These are phyloP conservation scores for Fusarium sacchari DNA, from an alignment of 2,329 filamentous ascomycete species.

Conservation along the genomic window DNA sequence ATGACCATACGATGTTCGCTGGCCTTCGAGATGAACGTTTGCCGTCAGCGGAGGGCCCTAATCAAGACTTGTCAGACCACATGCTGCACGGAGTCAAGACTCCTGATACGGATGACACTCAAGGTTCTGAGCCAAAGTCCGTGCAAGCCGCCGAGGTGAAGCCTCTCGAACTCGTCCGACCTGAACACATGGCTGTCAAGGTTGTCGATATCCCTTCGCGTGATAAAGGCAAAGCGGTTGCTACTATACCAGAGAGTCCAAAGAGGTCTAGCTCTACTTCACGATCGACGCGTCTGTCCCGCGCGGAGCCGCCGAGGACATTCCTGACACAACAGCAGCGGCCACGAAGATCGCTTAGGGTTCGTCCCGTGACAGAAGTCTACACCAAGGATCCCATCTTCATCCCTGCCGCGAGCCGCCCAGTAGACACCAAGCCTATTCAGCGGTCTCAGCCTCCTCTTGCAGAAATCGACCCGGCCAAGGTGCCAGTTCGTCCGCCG, in stretches of 20 bases:
- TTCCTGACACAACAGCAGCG: conserved; percentile 40
- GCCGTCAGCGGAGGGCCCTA: background rate
- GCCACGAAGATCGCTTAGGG: conserved; percentile 28
- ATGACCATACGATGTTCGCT: background rate
- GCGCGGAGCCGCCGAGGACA: conserved; percentile 36
- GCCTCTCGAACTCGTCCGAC: conserved; percentile 1
- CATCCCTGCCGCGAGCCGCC: conserved; percentile 33
- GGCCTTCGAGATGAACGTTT: background rate
- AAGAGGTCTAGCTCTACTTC: conserved; percentile 20
- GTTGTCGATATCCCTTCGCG: conserved; percentile 32
- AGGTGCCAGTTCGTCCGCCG: conserved; percentile 10
- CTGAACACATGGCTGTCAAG: conserved; percentile 19
- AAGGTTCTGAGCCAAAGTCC: conserved; percentile 14
- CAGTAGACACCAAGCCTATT: conserved; percentile 16
- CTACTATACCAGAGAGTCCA: conserved; percentile 7
- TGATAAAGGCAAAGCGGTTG: conserved; percentile 31
- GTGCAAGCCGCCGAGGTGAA: conserved; percentile 19
- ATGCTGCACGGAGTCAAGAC: conserved; percentile 8
- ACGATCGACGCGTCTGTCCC: conserved; percentile 19
- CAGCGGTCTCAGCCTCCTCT: conserved; percentile 22
- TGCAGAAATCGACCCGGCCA: conserved; percentile 20
- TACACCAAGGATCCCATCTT: conserved; percentile 42
- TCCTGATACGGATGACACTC: conserved; percentile 24
- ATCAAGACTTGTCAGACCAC: conserved; percentile 6
- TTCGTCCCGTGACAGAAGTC: conserved; percentile 40